Evolutionary conservation across 2,329 filamentous ascomycete genomes (phyloP).

Genomic region (Aspergillus sp.): DNA sequence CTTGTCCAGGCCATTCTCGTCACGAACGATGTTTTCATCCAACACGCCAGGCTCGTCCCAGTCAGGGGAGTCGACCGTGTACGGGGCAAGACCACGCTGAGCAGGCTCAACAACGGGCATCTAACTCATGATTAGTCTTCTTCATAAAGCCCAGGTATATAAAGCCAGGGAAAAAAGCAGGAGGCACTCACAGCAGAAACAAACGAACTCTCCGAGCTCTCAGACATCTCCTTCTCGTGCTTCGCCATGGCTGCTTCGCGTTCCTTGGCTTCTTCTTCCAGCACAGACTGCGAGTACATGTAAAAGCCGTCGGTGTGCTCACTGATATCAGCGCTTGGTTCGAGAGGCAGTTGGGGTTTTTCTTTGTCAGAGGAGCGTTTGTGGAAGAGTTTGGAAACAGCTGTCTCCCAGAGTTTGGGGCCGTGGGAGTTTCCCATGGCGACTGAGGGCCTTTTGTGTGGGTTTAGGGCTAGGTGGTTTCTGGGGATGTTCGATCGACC

Average conservation of each 20-base stretch:
- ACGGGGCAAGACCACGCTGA: conserved; percentile 17
- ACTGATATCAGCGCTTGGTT: conserved; percentile 3
- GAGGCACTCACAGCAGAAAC: conserved; percentile 13
- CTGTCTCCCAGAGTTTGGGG: conserved; percentile 11
- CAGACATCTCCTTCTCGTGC: conserved; percentile 5
- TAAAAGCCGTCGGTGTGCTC: conserved; percentile 16
- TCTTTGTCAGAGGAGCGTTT: conserved; percentile 4
- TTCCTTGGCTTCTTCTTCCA: conserved; percentile 7
- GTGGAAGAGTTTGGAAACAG: conserved; percentile 11
- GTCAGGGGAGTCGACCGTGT: conserved; percentile 23
- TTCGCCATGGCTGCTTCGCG: background rate
- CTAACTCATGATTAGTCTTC: conserved; percentile 1
- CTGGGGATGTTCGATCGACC: background rate
- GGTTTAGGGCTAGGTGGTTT: background rate
- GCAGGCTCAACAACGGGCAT: conserved; percentile 12
- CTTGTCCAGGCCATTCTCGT: conserved; percentile 15
- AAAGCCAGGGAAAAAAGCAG: background rate
- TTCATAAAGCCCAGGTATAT: background rate
- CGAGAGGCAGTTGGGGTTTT: background rate
- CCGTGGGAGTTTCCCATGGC: conserved; percentile 2
- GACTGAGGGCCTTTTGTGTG: background rate
- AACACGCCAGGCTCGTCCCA: conserved; percentile 15
- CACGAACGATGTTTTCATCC: conserved; percentile 11
- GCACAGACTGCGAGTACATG: conserved; percentile 14
- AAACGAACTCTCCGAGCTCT: conserved; percentile 13